Evolutionary conservation across 495 filamentous ascomycete species (phyloP).

Genomic region (Aspergillus nanangensis): DNA sequence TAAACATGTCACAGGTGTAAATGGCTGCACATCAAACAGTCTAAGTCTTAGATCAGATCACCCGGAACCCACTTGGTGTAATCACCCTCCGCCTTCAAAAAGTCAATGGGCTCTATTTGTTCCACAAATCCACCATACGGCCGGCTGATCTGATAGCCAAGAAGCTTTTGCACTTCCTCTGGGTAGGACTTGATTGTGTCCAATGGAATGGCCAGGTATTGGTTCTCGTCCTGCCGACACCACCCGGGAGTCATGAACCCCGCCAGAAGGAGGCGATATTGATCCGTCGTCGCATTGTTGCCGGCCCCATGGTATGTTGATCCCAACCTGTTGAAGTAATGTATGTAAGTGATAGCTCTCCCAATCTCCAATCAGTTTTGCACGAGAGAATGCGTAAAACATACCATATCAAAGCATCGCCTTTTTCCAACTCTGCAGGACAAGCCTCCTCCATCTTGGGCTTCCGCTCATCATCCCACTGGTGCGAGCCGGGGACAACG

Average conservation of each 20-base stretch:
- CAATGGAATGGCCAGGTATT: conserved; percentile 9
- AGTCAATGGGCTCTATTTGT: conserved; percentile 11
- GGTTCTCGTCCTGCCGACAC: conserved; percentile 19
- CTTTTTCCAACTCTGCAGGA: conserved; percentile 4
- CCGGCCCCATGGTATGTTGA: conserved; percentile 5
- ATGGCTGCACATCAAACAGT: not conserved
- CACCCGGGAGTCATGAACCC: conserved; percentile 27
- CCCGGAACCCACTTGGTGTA: conserved; percentile 8
- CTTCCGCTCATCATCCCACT: conserved; percentile 6
- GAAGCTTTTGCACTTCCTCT: conserved; percentile 3
- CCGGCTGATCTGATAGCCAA: conserved; percentile 8
- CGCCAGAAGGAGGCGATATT: not conserved
- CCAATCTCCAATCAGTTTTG: not conserved
- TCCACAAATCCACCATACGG: conserved; percentile 10
- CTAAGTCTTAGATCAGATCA: conserved; percentile 5
- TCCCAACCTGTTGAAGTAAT: not conserved
- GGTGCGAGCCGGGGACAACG: conserved; percentile 5
- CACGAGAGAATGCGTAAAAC: not conserved
- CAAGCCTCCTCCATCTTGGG: conserved; percentile 2
- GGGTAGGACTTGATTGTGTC: conserved; percentile 7
- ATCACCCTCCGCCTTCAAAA: conserved; percentile 8
- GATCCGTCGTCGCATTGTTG: not conserved
- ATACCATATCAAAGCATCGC: conserved; percentile 8
- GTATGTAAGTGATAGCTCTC: not conserved
- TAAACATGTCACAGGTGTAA: no score